Base-by-base conservation (phyloP, 768 basidiomycete species). In the Kwoniella europaea region DNA sequence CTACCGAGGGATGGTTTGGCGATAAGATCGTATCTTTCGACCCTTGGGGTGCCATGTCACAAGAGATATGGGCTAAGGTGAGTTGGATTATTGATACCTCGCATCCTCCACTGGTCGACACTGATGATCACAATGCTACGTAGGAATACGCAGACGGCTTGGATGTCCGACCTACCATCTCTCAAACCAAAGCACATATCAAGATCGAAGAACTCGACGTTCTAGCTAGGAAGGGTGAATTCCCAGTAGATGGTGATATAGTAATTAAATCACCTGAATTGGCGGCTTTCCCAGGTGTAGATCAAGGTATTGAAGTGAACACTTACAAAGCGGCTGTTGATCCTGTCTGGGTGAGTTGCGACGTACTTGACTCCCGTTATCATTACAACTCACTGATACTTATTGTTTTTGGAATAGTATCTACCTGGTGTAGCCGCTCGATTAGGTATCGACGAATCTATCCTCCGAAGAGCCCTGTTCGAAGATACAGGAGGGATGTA, bases 281-380 rank as follows among this genome's bases (percentile, higher is more conserved):
- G 3, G 62, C 74, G 10, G 81, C 82, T 27, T 82, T 80, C 71
- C 79, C 78, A 7, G 82, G 79, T 24, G 80, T 78, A 12, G 82
- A 84, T 63, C 89, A 90, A 9, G 95, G 96, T 6, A 89, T 98
- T 18, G 96, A 98, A 85, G 88, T 98, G 13, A 88, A 86, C 57
- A 88, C 91, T n/a, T 90, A 89, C 81, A 98, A 98, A 85, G 95
- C 94, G 0, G 95, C 96, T 0, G 91, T 98, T 9, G 96, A 98
- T 80, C 96, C 95, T 0, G 94, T 98, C 15, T 98, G 95, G 95
- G 59, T 61, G 59, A 61, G 59, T 61, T 29, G 29, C 29, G 29
- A 29, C 29, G 29, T 29, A 29, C 29, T 29, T 29, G 29, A 29
- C 35, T 35, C 35, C 35, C 35, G 6, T 35, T 35, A 35, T 35